Conservation (phyloP, 176 grass and related monocot genomes). For the Aegilops tauschii region DNA sequence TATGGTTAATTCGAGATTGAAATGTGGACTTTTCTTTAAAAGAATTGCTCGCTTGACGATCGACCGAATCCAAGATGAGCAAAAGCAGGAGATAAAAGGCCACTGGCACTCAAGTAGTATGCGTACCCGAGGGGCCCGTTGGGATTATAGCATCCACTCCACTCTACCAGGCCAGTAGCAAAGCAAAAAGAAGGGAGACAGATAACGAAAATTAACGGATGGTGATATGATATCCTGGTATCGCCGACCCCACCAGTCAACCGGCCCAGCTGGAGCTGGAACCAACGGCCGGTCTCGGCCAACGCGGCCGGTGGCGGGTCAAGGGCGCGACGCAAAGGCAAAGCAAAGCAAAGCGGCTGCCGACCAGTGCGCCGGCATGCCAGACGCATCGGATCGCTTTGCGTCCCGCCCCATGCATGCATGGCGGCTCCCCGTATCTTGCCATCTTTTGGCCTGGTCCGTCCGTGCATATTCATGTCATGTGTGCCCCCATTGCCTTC, state of each 20-base stretch:
- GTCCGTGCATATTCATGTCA: conserved; percentile 8
- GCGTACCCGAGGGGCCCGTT: neutral
- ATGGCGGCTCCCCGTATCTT: conserved; percentile 22
- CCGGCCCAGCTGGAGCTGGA: no score
- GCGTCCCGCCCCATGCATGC: conserved; percentile 7
- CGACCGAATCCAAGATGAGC: neutral
- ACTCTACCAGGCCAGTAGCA: neutral
- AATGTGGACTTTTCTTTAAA: no score
- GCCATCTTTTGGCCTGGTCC: conserved; percentile 15
- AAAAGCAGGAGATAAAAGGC: neutral
- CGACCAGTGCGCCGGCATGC: conserved; percentile 24
- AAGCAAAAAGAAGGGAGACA: neutral
- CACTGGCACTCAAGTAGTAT: neutral
- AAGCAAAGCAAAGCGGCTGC: neutral
- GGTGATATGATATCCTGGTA: neutral
- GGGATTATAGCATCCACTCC: neutral
- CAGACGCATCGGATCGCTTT: conserved; percentile 25
- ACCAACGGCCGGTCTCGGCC: neutral
- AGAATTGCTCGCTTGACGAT: no score
- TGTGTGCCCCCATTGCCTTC: neutral
- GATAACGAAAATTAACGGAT: neutral
- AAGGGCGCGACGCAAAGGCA: neutral
- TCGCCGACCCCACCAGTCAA: no score
- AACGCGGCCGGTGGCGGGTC: neutral
- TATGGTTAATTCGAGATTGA: no score